Percentiles rank a stretch among this genome's conserved stretches.
Evolutionary conservation across 2,329 filamentous ascomycete species (phyloP).

Genomic region (Calonectria pseudoturangicola): DNA sequence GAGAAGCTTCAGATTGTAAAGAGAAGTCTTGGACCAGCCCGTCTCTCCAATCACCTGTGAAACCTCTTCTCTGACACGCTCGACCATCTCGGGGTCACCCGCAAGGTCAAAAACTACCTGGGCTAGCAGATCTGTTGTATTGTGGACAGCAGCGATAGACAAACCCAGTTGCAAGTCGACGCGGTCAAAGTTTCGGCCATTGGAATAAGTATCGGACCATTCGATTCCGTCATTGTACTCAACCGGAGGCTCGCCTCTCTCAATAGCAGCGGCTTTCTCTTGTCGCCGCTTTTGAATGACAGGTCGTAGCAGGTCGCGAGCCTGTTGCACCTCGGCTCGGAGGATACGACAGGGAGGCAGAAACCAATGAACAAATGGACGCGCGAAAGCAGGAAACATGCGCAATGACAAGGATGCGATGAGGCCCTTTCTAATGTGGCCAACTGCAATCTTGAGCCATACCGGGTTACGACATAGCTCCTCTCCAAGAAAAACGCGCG

Average conservation of each 20-base stretch:
- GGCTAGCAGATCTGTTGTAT: constrained; percentile 2
- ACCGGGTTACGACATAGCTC: constrained; percentile 14
- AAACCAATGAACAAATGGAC: constrained; percentile 19
- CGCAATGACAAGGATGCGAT: background rate
- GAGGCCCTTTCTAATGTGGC: background rate
- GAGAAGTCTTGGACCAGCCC: constrained; percentile 2
- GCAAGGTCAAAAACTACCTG: constrained; percentile 4
- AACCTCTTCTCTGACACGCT: background rate
- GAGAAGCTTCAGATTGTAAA: constrained; percentile 9
- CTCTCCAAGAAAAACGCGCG: constrained; percentile 13
- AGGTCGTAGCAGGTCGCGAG: background rate
- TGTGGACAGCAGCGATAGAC: constrained; percentile 16
- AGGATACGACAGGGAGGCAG: constrained; percentile 8
- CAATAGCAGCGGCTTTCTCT: constrained; percentile 1
- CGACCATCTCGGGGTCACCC: background rate
- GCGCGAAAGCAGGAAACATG: constrained; percentile 11
- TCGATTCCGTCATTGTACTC: constrained; percentile 10
- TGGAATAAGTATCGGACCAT: constrained; percentile 9
- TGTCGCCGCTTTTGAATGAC: background rate
- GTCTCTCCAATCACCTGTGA: background rate
- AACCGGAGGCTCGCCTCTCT: background rate
- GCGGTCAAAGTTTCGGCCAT: constrained; percentile 10
- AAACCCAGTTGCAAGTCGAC: constrained; percentile 6
- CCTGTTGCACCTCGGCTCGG: constrained; percentile 5
- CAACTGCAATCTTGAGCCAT: constrained; percentile 13